Percentiles rank a stretch among this genome's conserved stretches.
Evolutionary conservation across 768 basidiomycete species (phyloP).

Genomic region (Glaciozyma martinii): DNA sequence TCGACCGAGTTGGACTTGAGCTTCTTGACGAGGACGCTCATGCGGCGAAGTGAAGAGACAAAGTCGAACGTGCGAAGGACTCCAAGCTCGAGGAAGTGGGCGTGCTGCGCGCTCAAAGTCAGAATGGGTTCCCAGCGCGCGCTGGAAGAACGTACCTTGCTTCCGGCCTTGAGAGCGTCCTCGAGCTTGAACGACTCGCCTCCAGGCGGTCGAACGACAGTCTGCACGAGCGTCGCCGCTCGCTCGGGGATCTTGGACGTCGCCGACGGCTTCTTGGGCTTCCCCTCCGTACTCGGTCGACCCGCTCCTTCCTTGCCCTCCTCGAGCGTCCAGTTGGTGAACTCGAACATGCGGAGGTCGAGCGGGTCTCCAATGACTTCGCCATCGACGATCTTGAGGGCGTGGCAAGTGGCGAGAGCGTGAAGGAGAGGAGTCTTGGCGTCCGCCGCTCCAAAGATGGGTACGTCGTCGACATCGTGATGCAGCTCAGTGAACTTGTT

Average conservation of each 20-base stretch:
- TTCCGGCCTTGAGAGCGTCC: constrained; percentile 70
- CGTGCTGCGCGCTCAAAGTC: constrained; percentile 52
- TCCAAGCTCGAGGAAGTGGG: constrained; percentile 92
- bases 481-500: constrained; percentile 79
- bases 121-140: not conserved
- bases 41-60: constrained; percentile 79
- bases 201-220: constrained; percentile 91
- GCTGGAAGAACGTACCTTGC: constrained; percentile 50
- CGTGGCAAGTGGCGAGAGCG: constrained; percentile 92
- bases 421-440: constrained; percentile 76
- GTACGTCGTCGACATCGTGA: constrained; percentile 75
- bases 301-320: constrained; percentile 60
- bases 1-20: constrained; percentile 93
- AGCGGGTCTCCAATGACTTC: constrained; percentile 89
- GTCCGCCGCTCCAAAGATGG: constrained; percentile 49
- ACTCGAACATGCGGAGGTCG: constrained; percentile 96
- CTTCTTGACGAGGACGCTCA: constrained; percentile 96
- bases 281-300: constrained; percentile 39
- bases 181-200: constrained; percentile 80
- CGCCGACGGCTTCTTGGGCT: constrained; percentile 26
- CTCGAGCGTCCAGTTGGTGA: constrained; percentile 90
- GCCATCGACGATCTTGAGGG: constrained; percentile 78
- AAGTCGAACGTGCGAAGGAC: constrained; percentile 96
- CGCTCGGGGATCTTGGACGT: constrained; percentile 42
- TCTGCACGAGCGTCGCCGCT: constrained; percentile 86